Evolutionary conservation across 176 grass and related monocot genomes (phyloP).

Genomic region (Ensete ventricosum): DNA sequence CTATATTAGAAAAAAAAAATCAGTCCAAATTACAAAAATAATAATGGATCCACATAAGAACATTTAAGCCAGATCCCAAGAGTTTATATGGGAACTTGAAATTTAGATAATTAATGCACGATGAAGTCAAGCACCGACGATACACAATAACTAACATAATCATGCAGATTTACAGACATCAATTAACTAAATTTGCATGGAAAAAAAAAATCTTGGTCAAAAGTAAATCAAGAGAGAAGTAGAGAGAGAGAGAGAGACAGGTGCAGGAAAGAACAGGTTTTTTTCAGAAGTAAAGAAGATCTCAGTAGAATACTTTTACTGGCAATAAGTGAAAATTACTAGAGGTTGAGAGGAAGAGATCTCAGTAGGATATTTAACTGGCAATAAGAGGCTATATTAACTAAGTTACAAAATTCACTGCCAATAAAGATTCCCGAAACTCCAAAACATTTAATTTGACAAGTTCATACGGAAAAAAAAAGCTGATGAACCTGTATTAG

Average conservation of each 20-base stretch:
- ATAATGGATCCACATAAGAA: slow-evolving; percentile 1
- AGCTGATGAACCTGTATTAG: slow-evolving; percentile 53
- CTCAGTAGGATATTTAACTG: not conserved
- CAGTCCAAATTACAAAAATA: not conserved
- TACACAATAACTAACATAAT: not conserved
- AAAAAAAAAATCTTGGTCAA: not conserved
- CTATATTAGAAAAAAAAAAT: slow-evolving; percentile 34
- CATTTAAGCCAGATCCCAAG: not conserved
- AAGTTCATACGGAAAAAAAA: slow-evolving; percentile 1
- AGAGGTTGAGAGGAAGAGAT: not conserved
- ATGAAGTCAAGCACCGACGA: not conserved
- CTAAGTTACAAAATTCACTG: not conserved
- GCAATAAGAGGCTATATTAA: not conserved
- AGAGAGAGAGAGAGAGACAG: not conserved
- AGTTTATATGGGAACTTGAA: not conserved
- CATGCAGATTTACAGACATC: not conserved
- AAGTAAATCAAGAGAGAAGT: not conserved
- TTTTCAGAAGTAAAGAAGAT: too few species aligned
- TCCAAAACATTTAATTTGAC: not conserved
- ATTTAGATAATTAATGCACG: not conserved
- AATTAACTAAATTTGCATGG: not conserved
- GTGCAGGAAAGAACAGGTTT: too few species aligned
- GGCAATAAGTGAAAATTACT: too few species aligned
- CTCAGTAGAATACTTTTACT: too few species aligned
- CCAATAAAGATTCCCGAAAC: not conserved